Conservation (phyloP, 768 basidiomycete species). For the Lactarius quietus region DNA sequence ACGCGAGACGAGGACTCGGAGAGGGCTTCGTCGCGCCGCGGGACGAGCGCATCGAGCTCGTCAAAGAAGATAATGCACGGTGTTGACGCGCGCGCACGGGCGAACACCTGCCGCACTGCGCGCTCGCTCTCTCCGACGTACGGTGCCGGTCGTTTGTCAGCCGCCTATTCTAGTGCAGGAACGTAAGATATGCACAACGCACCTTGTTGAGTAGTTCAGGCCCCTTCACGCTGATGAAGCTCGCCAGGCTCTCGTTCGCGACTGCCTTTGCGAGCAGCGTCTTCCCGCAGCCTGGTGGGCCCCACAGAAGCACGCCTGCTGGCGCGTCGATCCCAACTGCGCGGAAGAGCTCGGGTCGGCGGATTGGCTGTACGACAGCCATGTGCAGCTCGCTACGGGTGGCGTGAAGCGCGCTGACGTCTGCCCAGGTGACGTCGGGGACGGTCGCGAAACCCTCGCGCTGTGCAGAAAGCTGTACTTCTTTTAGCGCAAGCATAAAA, state of each 20-base stretch:
- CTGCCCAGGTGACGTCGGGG: conserved; percentile 92
- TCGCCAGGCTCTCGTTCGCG: conserved; percentile 91
- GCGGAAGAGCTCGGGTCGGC: conserved; percentile 82
- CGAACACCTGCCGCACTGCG: conserved; percentile 92
- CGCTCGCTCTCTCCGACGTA: conserved; percentile 98
- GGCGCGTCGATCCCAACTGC: conserved; percentile 87
- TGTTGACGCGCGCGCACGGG: conserved; percentile 86
- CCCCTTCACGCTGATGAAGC: conserved; percentile 97
- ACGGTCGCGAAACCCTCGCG: conserved; percentile 98
- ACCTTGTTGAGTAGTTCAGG: conserved; percentile 97
- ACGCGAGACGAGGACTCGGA: conserved; percentile 92
- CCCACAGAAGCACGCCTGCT: conserved; percentile 97
- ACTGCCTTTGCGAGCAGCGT: conserved; percentile 98
- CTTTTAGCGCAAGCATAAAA: conserved; percentile 75
- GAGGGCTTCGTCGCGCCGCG: conserved; percentile 78
- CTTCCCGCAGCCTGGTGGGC: conserved; percentile 97
- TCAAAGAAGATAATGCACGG: conserved; percentile 97
- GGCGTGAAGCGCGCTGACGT: conserved; percentile 86
- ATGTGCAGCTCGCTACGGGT: conserved; percentile 92
- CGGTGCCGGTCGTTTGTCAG: conserved; percentile 38
- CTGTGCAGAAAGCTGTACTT: conserved; percentile 94
- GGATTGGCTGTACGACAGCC: conserved; percentile 96
- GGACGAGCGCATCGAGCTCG: conserved; percentile 89
- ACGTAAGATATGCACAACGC: conserved; percentile 20
- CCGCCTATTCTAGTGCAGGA: neutral